Percentiles rank a stretch among this genome's conserved stretches.
phyloP scores from a whole-genome alignment of 495 filamentous ascomycete genomes.

The Massariosphaeria phaeospora region DNA sequence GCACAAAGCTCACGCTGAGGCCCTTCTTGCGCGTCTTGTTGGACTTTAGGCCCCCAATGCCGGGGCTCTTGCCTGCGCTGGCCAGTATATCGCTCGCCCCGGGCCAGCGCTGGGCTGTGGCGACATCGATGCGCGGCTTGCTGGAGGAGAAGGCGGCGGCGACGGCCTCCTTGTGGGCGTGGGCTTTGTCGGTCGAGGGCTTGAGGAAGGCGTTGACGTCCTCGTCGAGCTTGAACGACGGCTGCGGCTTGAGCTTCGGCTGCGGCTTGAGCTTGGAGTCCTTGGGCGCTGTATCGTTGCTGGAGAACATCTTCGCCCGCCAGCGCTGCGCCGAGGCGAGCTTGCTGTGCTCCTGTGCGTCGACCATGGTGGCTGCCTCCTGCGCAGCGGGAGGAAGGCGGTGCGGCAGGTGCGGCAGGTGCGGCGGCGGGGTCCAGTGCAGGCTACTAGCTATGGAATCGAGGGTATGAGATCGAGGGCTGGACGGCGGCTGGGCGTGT shows the following conservation, averaged over 20 bases:
- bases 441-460: not conserved
- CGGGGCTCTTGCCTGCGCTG: conserved; percentile 16
- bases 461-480: not conserved
- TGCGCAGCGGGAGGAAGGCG: not conserved
- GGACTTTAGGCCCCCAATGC: conserved; percentile 20
- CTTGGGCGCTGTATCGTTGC: conserved; percentile 13
- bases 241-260: conserved; percentile 7
- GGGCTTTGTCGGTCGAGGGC: conserved; percentile 39
- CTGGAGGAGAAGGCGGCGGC: conserved; percentile 23
- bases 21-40: conserved; percentile 49
- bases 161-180: conserved; percentile 13
- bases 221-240: conserved; percentile 34
- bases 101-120: conserved; percentile 40
- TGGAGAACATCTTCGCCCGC: conserved; percentile 28
- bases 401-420: not conserved
- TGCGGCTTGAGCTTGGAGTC: conserved; percentile 20
- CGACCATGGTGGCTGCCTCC: conserved; percentile 8
- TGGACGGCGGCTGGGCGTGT: conserved; percentile 1
- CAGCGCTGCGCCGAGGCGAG: conserved; percentile 32
- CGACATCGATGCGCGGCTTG: conserved; percentile 40
- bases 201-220: conserved; percentile 43
- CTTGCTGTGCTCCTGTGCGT: conserved; percentile 16
- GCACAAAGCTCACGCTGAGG: conserved; percentile 65
- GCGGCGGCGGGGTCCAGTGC: not conserved
- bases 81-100: conserved; percentile 32